Conservation (phyloP, 805 yeast genomes). For the Metschnikowia aberdeeniae region DNA sequence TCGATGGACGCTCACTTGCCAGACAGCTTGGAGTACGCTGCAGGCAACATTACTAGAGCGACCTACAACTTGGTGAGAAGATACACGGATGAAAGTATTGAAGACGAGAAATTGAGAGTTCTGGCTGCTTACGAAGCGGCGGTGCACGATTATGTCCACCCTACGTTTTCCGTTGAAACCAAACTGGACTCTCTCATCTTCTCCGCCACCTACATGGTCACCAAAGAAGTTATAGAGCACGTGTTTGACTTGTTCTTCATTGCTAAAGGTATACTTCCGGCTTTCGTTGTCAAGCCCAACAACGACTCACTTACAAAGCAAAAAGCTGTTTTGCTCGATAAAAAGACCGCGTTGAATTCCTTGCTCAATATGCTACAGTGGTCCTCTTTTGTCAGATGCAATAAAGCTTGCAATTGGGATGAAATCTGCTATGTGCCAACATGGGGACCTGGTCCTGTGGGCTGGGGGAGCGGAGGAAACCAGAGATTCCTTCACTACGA, state of each 20-base stretch:
- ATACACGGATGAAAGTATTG: constrained; percentile 26
- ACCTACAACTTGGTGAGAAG: constrained; percentile 46
- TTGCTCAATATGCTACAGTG: constrained; percentile 35
- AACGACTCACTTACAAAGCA: constrained; percentile 4
- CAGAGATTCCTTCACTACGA: constrained; percentile 12
- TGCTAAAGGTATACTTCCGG: constrained; percentile 23
- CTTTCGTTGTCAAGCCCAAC: constrained; percentile 14
- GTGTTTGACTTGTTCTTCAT: constrained; percentile 34
- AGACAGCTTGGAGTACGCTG: constrained; percentile 10
- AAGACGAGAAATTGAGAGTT: constrained; percentile 12
- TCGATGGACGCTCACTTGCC: background rate
- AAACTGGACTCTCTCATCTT: constrained; percentile 46
- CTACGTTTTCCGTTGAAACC: constrained; percentile 34
- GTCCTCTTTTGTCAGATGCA: constrained; percentile 42
- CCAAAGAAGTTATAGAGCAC: constrained; percentile 29
- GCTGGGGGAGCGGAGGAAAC: constrained; percentile 25
- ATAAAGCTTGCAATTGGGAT: constrained; percentile 38
- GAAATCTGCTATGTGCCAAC: constrained; percentile 56
- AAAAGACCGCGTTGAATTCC: constrained; percentile 6
- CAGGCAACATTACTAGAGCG: constrained; percentile 34
- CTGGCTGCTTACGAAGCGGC: constrained; percentile 31
- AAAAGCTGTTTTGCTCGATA: background rate
- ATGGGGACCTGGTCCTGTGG: constrained; percentile 41
- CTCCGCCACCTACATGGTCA: constrained; percentile 44
- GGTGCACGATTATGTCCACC: constrained; percentile 46